Base-by-base conservation (phyloP, 805 yeast species). In the Diddensiella santjacobensis region DNA sequence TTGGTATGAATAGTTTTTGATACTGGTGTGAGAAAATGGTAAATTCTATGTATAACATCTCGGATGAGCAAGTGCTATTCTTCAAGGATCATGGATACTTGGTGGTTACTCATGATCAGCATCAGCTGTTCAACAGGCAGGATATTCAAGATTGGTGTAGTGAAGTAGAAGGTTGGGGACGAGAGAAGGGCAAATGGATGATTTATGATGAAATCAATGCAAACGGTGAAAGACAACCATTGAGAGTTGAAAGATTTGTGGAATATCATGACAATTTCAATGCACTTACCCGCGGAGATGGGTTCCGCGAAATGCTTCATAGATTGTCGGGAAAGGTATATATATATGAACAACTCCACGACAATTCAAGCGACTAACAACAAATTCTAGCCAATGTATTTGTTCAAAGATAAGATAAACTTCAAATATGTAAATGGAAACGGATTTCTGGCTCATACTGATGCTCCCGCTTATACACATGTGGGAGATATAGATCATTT, bases 391-490 rank as follows among this genome's bases (percentile, higher is more conserved):
- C 24, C 24, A n/a, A 50, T 50, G 53, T 41, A 35, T 19, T 33
- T 50, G 10, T 50, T 50, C 46, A 50, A 50, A 33, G 53, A 50
- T 42, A 50, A 50, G 46, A 50, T 50, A 22, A 50, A 50, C 43
- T 42, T 44, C 36, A 50, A 50, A 35, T 38, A 45, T 3, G 42
- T 46, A 22, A 42, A 43, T 17, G 53, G 53, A 19, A 44, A 44
- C 15, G 53, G 53, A 11, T 50, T 50, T 22, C 44, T 39, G 10
- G 53, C 53, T 13, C 53, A 50, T 23, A 40, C 48, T 4, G 53
- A 50, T 39, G 53, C 53, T 3, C 53, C 53, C 10, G 53, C 53
- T 19, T 50, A 50, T 41, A 42, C 44, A 6, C 53, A 50, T 37
- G 42, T 50, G 24, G 50, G 46, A 2, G 45, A 43, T 15, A 45